phyloP scores from a whole-genome alignment of 169 alveolate genomes.

The Babesia divergens region DNA sequence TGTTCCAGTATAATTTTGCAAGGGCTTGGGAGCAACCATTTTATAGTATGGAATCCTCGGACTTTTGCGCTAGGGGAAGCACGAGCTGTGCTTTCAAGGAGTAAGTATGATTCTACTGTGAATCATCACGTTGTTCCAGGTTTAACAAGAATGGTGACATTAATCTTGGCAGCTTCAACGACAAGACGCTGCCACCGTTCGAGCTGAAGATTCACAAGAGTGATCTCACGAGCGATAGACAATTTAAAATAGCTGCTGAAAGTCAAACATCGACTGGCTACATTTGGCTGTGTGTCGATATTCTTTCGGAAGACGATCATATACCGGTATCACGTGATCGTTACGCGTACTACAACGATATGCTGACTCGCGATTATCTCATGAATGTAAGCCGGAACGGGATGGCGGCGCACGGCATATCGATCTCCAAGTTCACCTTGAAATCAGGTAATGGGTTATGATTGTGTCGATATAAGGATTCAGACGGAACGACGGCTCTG shows the following conservation, averaged over 20 bases:
- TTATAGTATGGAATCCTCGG: background rate
- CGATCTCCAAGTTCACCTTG: background rate
- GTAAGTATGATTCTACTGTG: background rate
- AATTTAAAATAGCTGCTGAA: constrained; percentile 14
- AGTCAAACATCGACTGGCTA: constrained; percentile 61
- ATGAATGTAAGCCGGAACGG: background rate
- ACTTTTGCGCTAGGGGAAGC: background rate
- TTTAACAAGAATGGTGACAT: background rate
- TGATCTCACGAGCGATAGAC: background rate
- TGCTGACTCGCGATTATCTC: constrained; percentile 26
- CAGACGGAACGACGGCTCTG: background rate
- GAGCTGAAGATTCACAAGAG: constrained; percentile 30
- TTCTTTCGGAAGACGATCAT: constrained; percentile 8
- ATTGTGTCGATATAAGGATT: background rate
- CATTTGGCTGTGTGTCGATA: constrained; percentile 40
- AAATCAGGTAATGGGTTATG: constrained; percentile 7
- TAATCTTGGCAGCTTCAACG: background rate
- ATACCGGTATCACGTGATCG: background rate
- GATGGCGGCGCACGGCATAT: background rate
- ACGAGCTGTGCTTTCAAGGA: background rate
- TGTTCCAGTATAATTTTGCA: too few species aligned
- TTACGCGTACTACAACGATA: background rate
- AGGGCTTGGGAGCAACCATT: too few species aligned
- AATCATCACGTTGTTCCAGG: background rate
- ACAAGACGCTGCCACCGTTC: background rate